Conservation (phyloP, 2,329 filamentous ascomycete genomes). For the Trichophyton verrucosum region DNA sequence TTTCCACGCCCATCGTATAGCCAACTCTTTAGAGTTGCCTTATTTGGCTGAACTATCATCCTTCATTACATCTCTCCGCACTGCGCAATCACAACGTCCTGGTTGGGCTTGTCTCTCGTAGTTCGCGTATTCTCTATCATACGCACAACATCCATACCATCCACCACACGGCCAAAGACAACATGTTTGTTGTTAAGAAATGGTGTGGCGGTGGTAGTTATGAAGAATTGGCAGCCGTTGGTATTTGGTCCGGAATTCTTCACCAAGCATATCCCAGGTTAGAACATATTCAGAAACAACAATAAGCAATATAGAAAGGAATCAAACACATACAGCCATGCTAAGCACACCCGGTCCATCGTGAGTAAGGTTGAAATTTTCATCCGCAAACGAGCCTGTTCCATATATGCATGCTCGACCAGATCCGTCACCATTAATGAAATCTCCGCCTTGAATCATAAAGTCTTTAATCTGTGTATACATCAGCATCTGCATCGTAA, state of each 20-base stretch:
- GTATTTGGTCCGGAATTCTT: slow-evolving; percentile 84
- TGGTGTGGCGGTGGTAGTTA: slow-evolving; percentile 75
- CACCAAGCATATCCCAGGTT: background rate
- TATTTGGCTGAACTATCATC: background rate
- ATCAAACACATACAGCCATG: slow-evolving; percentile 62
- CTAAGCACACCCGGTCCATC: slow-evolving; percentile 68
- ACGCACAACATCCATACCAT: slow-evolving; percentile 77
- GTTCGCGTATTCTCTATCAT: slow-evolving; percentile 91
- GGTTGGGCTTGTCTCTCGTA: slow-evolving; percentile 67
- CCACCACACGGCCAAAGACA: slow-evolving; percentile 81
- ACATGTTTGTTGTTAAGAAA: slow-evolving; percentile 90
- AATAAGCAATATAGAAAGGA: background rate
- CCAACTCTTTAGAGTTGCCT: background rate
- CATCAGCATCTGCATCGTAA: background rate
- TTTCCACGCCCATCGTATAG: background rate
- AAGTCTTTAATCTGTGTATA: slow-evolving; percentile 69
- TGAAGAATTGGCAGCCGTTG: slow-evolving; percentile 96
- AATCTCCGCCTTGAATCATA: slow-evolving; percentile 97
- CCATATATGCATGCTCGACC: slow-evolving; percentile 84
- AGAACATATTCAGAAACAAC: slow-evolving; percentile 5
- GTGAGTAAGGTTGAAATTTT: slow-evolving; percentile 76
- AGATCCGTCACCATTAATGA: slow-evolving; percentile 83
- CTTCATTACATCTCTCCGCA: slow-evolving; percentile 76
- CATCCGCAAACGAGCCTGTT: slow-evolving; percentile 70
- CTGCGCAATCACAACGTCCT: slow-evolving; percentile 72